Percentiles rank a stretch among this genome's conserved stretches.
These are phyloP conservation scores for Tricladium varicosporioides DNA, from an alignment of 2,329 filamentous ascomycete species.

Conservation along the genomic window DNA sequence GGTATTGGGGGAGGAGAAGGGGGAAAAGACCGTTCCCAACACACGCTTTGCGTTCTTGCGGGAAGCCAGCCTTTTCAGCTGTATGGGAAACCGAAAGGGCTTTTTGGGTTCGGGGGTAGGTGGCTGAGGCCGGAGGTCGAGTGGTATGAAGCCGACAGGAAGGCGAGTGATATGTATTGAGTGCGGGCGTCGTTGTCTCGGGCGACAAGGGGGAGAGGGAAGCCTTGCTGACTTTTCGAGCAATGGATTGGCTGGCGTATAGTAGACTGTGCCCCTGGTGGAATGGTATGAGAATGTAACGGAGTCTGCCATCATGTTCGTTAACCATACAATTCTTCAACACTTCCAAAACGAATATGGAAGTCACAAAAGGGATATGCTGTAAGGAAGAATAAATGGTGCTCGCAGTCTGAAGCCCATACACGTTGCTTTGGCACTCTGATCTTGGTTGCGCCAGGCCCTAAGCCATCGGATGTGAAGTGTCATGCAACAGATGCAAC, in stretches of 20 bases:
- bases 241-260: slow-evolving; percentile 22
- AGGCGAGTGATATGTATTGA: slow-evolving; percentile 54
- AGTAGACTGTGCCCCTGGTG: slow-evolving; percentile 29
- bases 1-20: slow-evolving; percentile 18
- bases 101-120: slow-evolving; percentile 31
- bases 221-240: slow-evolving; percentile 22
- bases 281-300: slow-evolving; percentile 24
- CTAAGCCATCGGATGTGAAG: slow-evolving; percentile 8
- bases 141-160: slow-evolving; percentile 42
- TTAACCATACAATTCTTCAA: slow-evolving; percentile 17
- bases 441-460: not conserved
- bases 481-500: slow-evolving; percentile 8
- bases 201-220: slow-evolving; percentile 45
- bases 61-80: slow-evolving; percentile 44
- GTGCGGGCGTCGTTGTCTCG: slow-evolving; percentile 50
- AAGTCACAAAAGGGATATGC: not conserved
- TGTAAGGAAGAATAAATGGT: not conserved
- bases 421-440: not conserved
- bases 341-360: slow-evolving; percentile 16
- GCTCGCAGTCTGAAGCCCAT: not conserved
- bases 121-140: slow-evolving; percentile 33
- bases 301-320: slow-evolving; percentile 30
- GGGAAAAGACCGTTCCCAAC: slow-evolving; percentile 32
- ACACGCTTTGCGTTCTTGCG: slow-evolving; percentile 37
- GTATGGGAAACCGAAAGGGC: slow-evolving; percentile 36